Percentiles rank a stretch among this genome's conserved stretches.
These are phyloP conservation scores for Volvox carteri DNA, from an alignment of 163 green algal genomes.

Conservation along the genomic window DNA sequence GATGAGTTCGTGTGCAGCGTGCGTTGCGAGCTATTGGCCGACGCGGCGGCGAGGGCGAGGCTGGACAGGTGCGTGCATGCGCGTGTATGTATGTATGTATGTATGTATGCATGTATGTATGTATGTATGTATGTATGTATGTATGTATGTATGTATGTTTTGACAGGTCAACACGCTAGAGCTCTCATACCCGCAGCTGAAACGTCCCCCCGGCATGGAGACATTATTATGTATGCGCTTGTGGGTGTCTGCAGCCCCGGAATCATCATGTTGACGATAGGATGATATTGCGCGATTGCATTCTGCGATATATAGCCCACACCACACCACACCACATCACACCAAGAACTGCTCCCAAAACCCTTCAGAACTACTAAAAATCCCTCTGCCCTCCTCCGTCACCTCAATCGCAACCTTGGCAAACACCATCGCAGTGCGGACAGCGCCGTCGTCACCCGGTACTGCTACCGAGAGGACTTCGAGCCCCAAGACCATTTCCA, in stretches of 20 bases:
- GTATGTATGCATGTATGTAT: neutral
- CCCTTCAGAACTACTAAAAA: neutral
- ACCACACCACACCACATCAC: neutral
- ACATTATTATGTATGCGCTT: no score
- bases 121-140: neutral
- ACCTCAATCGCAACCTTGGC: neutral
- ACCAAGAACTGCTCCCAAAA: neutral
- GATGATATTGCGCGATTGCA: neutral
- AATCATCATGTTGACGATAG: no score
- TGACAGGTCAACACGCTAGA: neutral
- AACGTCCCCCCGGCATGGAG: no score
- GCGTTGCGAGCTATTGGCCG: neutral
- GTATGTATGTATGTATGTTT: neutral
- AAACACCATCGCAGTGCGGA: neutral
- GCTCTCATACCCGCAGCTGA: neutral
- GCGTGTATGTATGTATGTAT: neutral
- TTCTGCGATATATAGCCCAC: neutral
- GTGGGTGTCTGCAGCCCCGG: no score
- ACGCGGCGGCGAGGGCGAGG: neutral
- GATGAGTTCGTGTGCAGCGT: neutral
- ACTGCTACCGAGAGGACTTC: slow-evolving; percentile 2
- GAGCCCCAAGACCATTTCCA: neutral
- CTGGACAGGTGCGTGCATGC: slow-evolving; percentile 1
- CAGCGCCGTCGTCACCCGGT: neutral
- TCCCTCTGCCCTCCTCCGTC: neutral